Conservation (phyloP, 176 grass and related monocot genomes). For the Themeda triandra region DNA sequence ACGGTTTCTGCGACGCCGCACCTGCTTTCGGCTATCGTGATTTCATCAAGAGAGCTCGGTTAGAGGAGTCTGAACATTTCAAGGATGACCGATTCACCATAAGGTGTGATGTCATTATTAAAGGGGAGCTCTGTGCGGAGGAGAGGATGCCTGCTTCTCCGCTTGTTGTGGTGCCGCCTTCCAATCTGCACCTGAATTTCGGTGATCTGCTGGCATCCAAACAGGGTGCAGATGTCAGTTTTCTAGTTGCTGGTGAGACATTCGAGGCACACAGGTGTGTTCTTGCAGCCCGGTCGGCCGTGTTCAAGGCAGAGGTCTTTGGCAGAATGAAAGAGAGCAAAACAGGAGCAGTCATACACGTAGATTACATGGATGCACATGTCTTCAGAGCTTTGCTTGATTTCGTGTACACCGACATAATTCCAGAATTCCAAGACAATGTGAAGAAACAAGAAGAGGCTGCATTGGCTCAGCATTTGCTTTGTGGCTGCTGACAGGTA, state of each 20-base stretch:
- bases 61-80: background rate
- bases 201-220: background rate
- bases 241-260: background rate
- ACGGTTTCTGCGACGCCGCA: background rate
- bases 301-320: background rate
- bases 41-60: background rate
- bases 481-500: slow-evolving; percentile 53
- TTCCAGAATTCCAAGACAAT: background rate
- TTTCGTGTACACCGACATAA: slow-evolving; percentile 34
- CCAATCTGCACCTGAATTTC: background rate
- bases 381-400: slow-evolving; percentile 30
- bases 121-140: background rate
- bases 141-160: background rate
- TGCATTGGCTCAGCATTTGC: slow-evolving; percentile 31
- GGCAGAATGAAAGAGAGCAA: background rate
- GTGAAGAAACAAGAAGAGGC: background rate
- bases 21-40: no score
- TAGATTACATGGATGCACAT: background rate
- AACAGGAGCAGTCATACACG: background rate
- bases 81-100: slow-evolving; percentile 11
- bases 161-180: background rate
- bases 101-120: background rate
- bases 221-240: background rate
- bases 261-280: background rate
- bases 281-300: background rate